Percentiles rank a stretch among this genome's conserved stretches.
These are phyloP conservation scores for Carex littledalei DNA, from an alignment of 176 grass and related monocot species.

Conservation along the genomic window DNA sequence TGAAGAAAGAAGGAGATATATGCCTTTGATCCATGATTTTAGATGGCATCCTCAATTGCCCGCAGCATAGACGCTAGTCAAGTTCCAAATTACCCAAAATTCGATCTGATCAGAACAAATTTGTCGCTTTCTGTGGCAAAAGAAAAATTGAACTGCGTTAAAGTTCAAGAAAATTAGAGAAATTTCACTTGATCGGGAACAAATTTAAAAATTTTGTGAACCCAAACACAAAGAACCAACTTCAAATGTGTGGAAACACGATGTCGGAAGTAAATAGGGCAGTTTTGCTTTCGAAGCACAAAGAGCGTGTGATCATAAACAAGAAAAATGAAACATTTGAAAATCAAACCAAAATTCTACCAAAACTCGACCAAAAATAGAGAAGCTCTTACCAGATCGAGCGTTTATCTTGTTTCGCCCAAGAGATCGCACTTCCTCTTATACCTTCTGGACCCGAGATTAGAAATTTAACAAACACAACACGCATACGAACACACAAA, in stretches of 20 bases:
- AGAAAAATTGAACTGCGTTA: neutral
- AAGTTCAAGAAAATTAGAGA: neutral
- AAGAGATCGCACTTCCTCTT: slow-evolving; percentile 20
- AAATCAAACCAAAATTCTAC: slow-evolving; percentile 34
- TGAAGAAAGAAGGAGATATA: slow-evolving; percentile 56
- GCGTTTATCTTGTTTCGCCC: neutral
- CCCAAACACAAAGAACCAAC: neutral
- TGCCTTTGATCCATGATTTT: slow-evolving; percentile 70
- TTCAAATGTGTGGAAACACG: neutral
- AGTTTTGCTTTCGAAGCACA: slow-evolving; percentile 17
- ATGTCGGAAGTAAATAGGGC: neutral
- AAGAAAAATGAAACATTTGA: slow-evolving; percentile 13
- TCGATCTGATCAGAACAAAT: slow-evolving; percentile 34
- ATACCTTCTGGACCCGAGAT: neutral
- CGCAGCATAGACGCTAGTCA: slow-evolving; percentile 26
- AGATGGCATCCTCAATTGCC: slow-evolving; percentile 64
- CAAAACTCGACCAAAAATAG: slow-evolving; percentile 16
- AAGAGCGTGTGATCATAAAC: slow-evolving; percentile 39
- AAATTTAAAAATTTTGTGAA: neutral
- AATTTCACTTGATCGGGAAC: slow-evolving; percentile 7
- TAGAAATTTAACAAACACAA: slow-evolving; percentile 8
- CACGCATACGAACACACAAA: slow-evolving; percentile 6
- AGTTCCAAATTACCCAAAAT: slow-evolving; percentile 18
- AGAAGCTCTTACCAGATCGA: slow-evolving; percentile 22
- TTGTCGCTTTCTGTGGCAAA: slow-evolving; percentile 9